Evolutionary conservation across 129 eudicot species (phyloP), one percentile per base, ranked within the genome.

Genomic region (Helianthus annuus): DNA sequence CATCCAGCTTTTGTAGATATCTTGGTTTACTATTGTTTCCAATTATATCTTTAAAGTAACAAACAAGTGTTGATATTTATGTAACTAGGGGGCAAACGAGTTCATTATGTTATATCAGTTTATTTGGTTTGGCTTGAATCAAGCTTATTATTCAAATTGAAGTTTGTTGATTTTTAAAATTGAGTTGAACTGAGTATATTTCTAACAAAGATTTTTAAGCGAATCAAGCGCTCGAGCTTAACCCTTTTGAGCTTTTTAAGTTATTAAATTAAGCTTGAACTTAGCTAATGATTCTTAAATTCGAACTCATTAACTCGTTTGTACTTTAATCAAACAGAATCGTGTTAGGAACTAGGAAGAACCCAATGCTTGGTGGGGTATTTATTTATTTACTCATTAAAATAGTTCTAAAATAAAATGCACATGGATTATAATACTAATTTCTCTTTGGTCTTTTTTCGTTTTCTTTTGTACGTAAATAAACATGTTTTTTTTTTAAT

Each of bases 1-100:
- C 67, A 62, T 62, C 27, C 48, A n/a, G 2, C 66, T 61, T 61
- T 61, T 61, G 48, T 61, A 61, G 22, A 14, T 34, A 34, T 61
- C 22, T 61, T 42, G 6, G 11, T 61, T 48, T 34, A 61, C 45
- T 34, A 2, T 32, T 19, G 22, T 19, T 19, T 34, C 4, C 14
- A 32, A 32, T 61, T 29, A 1, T 14, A 4, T 36, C 32, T 32
- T 0, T 4, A 4, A 59, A 17, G 61, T 55, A 9, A 19, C 10
- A 55, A 48, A 34, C 58, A 53, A 55, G 7, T 55, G 34, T 13
- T 55, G 12, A 17, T 55, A 54, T 54, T 54, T 16, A 54, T 54
- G 58, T 52, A 15, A 52, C 4, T 52, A 52, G 3, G 24, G 57
- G 58, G 58, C 10, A 14, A 2, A 52, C 22, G 58, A 52, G 22